Evolutionary conservation across 352 stramenopile species (phyloP), one percentile per base, ranked within the genome.

Genomic region (Blastocystis sp.): DNA sequence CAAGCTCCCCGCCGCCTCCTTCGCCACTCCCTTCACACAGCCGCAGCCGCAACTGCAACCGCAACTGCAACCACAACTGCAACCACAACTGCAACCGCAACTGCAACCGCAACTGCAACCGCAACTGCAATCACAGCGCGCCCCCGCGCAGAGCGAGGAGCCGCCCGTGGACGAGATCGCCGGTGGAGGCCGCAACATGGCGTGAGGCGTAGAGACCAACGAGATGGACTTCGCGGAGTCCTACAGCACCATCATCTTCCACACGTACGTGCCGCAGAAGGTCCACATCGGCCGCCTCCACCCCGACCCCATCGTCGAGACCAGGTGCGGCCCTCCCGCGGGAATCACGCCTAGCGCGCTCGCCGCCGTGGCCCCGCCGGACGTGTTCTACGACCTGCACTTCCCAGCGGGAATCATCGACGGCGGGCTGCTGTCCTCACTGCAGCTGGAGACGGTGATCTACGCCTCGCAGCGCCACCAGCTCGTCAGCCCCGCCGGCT

Each of bases 391-490:
- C 41, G 38, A 87, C 3, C 56, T 87, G 2, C 77, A 87, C 38
- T 59, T 87, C 21, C 77, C 77, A 1, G 19, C n/a, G 5, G 41
- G 14, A 41, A 89, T 94, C 7, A 91, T 94, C 69, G 59, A 84
- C 9, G 86, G 91, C 38, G 92, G 91, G 21, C 90, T 90, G 48
- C 87, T 93, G 0, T 93, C 90, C 14, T 90, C 89, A 62, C 79
- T 93, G 23, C 92, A 94, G 89, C 89, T 94, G 14, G 92, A 94
- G 81, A 90, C 90, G 11, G 88, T 94, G 43, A 89, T 92, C 14
- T 94, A 94, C 84, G 92, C 91, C 1, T 93, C 87, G 60, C 91
- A 93, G 88, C 89, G 90, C 64, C 92, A 94, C 67, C 87, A 90
- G 53, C 84, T 88, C 0, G 78, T 90, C 19, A 71, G 90, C 71